A percentile compares a stretch with the other conserved stretches of the same genome.
Conservation (phyloP, 2,329 filamentous ascomycete species). For the Colletotrichum horii region DNA sequence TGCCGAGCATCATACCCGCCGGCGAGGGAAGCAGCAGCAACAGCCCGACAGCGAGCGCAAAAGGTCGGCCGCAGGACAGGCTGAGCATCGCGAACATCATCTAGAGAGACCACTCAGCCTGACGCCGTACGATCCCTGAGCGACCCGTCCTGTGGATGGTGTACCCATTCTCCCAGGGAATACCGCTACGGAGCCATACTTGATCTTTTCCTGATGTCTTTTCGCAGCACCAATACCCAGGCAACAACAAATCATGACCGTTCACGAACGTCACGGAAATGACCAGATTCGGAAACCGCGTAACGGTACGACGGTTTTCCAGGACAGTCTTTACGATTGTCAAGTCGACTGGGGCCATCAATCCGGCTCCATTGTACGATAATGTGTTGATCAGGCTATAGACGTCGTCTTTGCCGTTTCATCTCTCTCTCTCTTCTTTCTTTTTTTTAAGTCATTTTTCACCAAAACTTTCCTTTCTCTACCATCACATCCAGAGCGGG, state of each 20-base stretch:
- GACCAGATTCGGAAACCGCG: not conserved
- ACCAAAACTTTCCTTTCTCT: not conserved
- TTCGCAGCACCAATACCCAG: not conserved
- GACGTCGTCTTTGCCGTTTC: not conserved
- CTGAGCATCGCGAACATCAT: constrained; percentile 53
- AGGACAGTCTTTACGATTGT: not conserved
- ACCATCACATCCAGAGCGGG: not conserved
- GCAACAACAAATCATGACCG: constrained; percentile 11
- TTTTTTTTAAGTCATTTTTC: not conserved
- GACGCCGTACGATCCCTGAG: not conserved
- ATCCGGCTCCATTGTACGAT: constrained; percentile 5
- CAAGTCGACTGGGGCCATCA: not conserved
- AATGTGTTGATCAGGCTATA: constrained; percentile 4
- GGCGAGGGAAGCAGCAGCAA: constrained; percentile 29
- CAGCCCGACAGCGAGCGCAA: constrained; percentile 31
- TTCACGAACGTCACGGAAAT: constrained; percentile 11
- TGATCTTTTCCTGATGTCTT: not conserved
- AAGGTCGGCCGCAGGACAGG: constrained; percentile 33
- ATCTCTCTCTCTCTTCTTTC: not conserved
- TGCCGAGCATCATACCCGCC: constrained; percentile 16
- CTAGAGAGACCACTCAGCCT: constrained; percentile 22
- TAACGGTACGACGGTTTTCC: not conserved
- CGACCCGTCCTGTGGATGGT: not conserved
- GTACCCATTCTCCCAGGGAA: not conserved
- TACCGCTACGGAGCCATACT: not conserved